Evolutionary conservation across 2,329 filamentous ascomycete species (phyloP), one percentile per base, ranked within the genome.

Genomic region (Grosmannia clavigera): DNA sequence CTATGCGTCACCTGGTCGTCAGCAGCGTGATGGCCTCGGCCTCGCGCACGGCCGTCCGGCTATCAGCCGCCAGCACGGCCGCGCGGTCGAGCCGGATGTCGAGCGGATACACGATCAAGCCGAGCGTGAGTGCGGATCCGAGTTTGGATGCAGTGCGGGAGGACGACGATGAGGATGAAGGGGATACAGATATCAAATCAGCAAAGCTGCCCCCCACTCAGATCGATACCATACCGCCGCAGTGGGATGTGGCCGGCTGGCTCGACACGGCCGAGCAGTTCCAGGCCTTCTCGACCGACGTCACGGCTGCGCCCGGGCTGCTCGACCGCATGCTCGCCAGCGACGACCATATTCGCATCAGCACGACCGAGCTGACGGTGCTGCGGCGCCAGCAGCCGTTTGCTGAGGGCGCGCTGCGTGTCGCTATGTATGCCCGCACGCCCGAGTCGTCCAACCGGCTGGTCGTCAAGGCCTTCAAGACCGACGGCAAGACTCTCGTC

Each of bases 391-490:
- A 64, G 0, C 59, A 48, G 38, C 72, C 72, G 5, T 73, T 73
- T 58, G 67, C 65, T 12, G 61, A 73, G 57, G 73, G 72, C 0
- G 68, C 68, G 0, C 35, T 72, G 22, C 71, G 72, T 2, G 38
- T 68, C 2, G 70, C 72, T 1, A 67, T 66, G n/a, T 75, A 74
- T 58, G 72, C 72, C 33, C 66, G 69, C 48, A 67, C 70, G 3
- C 55, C 61, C 10, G 50, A 58, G 35, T 69, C 70, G 5, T 65
- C 65, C 10, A 63, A 65, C 64, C 64, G 62, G 1, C 70, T 71
- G 16, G 72, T 75, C 2, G 68, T 72, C 58, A 75, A 75, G 65
- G 66, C 69, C 0, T 72, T 69, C 63, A 69, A 68, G 60, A 33
- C 59, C 3, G 63, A 51, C 19, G 62, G 65, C 22, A 68, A 66